Evolutionary conservation across 208 protist genomes (phyloP).

Genomic region (Trichomonas gallinae): DNA sequence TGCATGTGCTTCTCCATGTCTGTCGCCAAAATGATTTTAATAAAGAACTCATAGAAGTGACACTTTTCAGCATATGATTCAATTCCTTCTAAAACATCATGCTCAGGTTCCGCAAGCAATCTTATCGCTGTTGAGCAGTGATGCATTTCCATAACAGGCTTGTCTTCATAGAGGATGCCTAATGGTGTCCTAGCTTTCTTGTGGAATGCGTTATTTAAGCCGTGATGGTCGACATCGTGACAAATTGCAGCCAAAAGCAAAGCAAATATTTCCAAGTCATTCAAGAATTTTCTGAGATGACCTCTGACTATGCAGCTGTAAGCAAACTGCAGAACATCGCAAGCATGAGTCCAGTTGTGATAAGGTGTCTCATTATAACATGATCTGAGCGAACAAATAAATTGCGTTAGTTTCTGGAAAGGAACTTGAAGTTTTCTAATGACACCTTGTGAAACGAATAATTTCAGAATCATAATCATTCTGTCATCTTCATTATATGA

Average conservation of each 20-base stretch:
- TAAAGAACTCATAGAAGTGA: neutral
- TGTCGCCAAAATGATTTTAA: conserved; percentile 3
- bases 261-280: conserved; percentile 60
- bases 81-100: neutral
- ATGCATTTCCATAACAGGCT: conserved; percentile 49
- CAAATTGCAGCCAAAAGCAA: conserved; percentile 62
- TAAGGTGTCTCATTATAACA: neutral
- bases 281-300: neutral
- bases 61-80: neutral
- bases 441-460: neutral
- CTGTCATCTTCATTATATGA: neutral
- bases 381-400: neutral
- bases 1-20: neutral
- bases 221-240: conserved; percentile 87
- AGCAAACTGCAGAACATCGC: neutral
- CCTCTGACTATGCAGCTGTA: neutral
- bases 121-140: conserved; percentile 38
- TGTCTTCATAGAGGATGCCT: conserved; percentile 57
- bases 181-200: conserved; percentile 62
- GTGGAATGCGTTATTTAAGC: conserved; percentile 83
- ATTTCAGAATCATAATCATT: neutral
- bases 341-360: neutral
- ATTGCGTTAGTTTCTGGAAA: neutral
- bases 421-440: neutral
- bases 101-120: neutral